phyloP scores from a whole-genome alignment of 2,329 filamentous ascomycete genomes.

The Pyrenophora teres region DNA sequence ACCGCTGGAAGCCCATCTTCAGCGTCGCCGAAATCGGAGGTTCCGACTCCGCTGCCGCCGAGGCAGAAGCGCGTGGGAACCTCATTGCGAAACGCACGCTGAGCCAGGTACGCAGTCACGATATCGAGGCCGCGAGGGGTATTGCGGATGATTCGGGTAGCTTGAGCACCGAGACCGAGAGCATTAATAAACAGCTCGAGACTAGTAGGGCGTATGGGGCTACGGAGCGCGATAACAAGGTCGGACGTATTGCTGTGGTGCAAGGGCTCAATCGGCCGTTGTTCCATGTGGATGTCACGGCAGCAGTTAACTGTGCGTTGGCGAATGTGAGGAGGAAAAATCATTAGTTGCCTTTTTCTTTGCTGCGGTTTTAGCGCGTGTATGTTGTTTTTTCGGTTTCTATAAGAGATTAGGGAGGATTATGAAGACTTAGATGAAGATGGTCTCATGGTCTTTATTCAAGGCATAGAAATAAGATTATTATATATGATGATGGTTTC shows the following conservation, averaged over 20 bases:
- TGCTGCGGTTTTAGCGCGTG: neutral
- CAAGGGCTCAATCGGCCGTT: conserved; percentile 87
- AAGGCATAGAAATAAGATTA: too few relatives aligned
- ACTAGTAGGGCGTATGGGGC: conserved; percentile 40
- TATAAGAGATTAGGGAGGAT: neutral
- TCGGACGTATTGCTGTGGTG: conserved; percentile 62
- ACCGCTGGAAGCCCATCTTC: conserved; percentile 91
- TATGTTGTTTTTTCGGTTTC: neutral
- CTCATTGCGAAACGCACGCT: conserved; percentile 42
- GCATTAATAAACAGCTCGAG: conserved; percentile 41
- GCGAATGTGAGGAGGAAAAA: conserved; percentile 65
- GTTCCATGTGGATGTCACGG: conserved; percentile 93
- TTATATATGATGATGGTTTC: too few relatives aligned
- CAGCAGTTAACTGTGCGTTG: conserved; percentile 86
- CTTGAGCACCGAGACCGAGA: conserved; percentile 27
- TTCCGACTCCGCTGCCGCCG: conserved; percentile 70
- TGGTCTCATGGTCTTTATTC: too few relatives aligned
- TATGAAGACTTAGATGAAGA: too few relatives aligned
- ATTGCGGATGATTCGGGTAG: conserved; percentile 7
- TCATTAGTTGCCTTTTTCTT: conserved; percentile 24
- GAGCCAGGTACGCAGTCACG: conserved; percentile 56
- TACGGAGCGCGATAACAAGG: conserved; percentile 11
- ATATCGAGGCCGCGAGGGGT: conserved; percentile 24
- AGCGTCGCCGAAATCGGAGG: conserved; percentile 88
- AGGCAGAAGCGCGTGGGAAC: conserved; percentile 69